Evolutionary conservation across 495 filamentous ascomycete species (phyloP), one percentile per base, ranked within the genome.

Genomic region (Penicillium angulare): DNA sequence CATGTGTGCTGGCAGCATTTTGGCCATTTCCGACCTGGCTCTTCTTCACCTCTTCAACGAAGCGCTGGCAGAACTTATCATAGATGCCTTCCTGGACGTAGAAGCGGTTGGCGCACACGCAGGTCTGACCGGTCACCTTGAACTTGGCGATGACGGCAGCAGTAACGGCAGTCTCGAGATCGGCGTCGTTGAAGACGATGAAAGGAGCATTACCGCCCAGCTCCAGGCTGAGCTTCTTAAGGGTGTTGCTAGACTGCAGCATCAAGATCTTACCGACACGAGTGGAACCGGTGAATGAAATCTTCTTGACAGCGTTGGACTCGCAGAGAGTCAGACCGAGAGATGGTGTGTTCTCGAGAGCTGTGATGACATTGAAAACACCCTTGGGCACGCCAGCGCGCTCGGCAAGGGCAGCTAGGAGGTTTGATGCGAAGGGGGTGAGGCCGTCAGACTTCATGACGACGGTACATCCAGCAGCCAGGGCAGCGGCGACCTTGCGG

Each of bases 401-500:
- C 52, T 73, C 66, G 2, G 60, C 74, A n/a, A 80, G 69, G 33
- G 72, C 66, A 2, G 71, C 74, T 13, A 80, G 38, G 7, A 71
- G 74, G 29, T 69, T 71, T 7, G 75, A 69, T 22, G 74, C 68
- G 39, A 75, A 71, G 16, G 77, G 77, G 7, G 77, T 79, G 47
- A 75, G 64, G 16, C 72, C 74, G 23, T 74, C 72, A 8, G 76
- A 72, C 50, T 80, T 80, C 36, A 73, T 59, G 1, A 80, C 74
- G 0, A 76, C 66, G 5, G 75, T 78, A 59, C 76, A 79, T 41
- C 77, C 76, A 10, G 76, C 75, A 13, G 75, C 77, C n/a, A 79
- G 60, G 13, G 77, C 77, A 3, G 77, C 69, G 15, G 79, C 89
- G 41, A 90, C 77, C 63, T 95, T 92, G n/a, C 89, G 73, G 1